Conservation (phyloP, 768 basidiomycete species). For the Boletus reticulatus region DNA sequence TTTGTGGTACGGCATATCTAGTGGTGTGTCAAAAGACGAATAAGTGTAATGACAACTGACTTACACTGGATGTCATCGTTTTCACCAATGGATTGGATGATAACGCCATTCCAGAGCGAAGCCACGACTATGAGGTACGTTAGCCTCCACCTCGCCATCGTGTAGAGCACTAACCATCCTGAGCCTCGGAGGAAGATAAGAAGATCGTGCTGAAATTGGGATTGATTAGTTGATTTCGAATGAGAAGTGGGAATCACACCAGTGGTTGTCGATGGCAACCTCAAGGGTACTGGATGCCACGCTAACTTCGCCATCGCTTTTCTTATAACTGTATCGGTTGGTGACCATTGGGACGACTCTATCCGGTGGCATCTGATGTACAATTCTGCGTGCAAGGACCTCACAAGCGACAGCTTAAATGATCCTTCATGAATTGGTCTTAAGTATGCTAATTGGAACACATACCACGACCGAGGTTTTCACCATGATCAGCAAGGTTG, state of each 20-base stretch:
- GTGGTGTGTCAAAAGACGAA: constrained; percentile 5
- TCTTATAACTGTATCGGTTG: constrained; percentile 67
- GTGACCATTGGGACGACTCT: constrained; percentile 71
- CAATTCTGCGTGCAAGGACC: constrained; percentile 74
- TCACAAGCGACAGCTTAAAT: constrained; percentile 75
- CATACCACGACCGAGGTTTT: constrained; percentile 78
- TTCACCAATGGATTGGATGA: constrained; percentile 76
- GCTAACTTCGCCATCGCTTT: constrained; percentile 74
- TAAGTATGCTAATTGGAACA: not conserved
- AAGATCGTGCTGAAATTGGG: constrained; percentile 62
- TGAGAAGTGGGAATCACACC: constrained; percentile 42
- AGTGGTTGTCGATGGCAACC: constrained; percentile 88
- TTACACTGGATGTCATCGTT: constrained; percentile 77
- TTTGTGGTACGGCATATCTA: constrained; percentile 70
- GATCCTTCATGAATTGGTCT: not conserved
- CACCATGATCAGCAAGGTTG: constrained; percentile 83
- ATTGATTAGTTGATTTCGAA: constrained; percentile 1
- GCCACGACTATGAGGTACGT: constrained; percentile 57
- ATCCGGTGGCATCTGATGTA: constrained; percentile 67
- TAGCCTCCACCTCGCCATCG: not conserved
- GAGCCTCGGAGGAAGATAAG: constrained; percentile 81
- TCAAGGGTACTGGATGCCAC: constrained; percentile 79
- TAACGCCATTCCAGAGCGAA: constrained; percentile 78
- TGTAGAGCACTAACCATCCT: constrained; percentile 53
- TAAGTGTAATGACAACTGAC: constrained; percentile 11